Percentiles rank a stretch among this genome's conserved stretches.
phyloP scores from a whole-genome alignment of 208 protist species.

The Angomonas desouzai region DNA sequence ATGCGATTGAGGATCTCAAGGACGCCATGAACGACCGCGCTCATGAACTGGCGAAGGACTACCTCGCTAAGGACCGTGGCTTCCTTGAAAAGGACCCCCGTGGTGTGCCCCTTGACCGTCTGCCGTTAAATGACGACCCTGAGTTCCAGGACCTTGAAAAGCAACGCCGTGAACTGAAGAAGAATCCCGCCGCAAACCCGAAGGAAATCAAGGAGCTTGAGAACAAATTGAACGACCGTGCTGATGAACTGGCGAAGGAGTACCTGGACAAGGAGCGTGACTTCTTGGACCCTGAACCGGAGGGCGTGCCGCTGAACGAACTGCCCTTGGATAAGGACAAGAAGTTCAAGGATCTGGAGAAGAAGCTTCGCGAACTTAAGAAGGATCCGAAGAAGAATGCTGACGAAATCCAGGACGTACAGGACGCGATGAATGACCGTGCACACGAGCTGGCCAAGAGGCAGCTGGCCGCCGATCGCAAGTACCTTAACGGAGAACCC shows the following conservation, averaged over 20 bases:
- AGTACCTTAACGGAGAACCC: conserved; percentile 70
- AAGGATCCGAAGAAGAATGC: conserved; percentile 43
- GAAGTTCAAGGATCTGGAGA: conserved; percentile 48
- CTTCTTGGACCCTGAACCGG: conserved; percentile 51
- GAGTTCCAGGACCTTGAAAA: conserved; percentile 57
- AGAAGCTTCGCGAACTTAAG: conserved; percentile 38
- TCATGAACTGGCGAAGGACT: conserved; percentile 58
- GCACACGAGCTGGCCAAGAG: conserved; percentile 43
- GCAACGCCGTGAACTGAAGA: conserved; percentile 49
- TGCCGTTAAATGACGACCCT: conserved; percentile 62
- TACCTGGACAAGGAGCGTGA: conserved; percentile 42
- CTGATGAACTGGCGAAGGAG: conserved; percentile 50
- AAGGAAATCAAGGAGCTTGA: conserved; percentile 50
- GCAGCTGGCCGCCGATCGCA: conserved; percentile 42
- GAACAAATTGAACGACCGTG: conserved; percentile 51
- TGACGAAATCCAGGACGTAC: conserved; percentile 34
- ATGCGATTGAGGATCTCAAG: conserved; percentile 52
- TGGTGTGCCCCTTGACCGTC: conserved; percentile 47
- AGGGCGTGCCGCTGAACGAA: conserved; percentile 55
- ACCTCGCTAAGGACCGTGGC: conserved; percentile 43
- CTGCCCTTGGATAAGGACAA: conserved; percentile 53
- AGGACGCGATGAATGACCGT: conserved; percentile 57
- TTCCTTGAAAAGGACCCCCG: conserved; percentile 46
- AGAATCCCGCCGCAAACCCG: conserved; percentile 36
- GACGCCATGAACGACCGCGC: conserved; percentile 65